Conservation (phyloP, 2,329 filamentous ascomycete genomes). For the Aspergillus pseudonomiae region DNA sequence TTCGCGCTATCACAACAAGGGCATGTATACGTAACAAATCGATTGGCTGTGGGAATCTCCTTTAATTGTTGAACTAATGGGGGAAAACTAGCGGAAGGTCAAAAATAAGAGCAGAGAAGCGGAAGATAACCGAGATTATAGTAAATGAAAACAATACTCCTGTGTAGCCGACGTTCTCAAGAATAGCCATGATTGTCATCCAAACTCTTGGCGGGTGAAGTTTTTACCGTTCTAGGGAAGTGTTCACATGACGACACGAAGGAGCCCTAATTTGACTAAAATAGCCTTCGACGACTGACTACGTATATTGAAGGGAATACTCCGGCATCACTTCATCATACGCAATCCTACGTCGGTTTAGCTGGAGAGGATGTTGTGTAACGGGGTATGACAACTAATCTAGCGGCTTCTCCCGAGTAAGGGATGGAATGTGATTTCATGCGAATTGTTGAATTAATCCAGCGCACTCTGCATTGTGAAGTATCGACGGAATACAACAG, state of each 20-base stretch:
- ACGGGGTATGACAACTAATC: not conserved
- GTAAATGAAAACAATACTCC: not conserved
- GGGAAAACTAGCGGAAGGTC: not conserved
- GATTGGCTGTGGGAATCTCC: not conserved
- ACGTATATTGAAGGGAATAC: not conserved
- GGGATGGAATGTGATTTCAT: not conserved
- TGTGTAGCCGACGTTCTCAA: not conserved
- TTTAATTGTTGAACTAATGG: not conserved
- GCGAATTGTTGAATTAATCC: not conserved
- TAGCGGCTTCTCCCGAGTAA: not conserved
- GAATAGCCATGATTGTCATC: not conserved
- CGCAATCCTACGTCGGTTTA: not conserved
- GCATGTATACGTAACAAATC: not conserved
- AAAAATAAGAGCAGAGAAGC: not conserved
- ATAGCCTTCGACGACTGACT: not conserved
- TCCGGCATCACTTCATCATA: not conserved
- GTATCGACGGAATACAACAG: not conserved
- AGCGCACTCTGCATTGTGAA: not conserved
- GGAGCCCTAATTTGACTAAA: not conserved
- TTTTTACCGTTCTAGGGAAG: conserved; percentile 6
- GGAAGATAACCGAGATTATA: not conserved
- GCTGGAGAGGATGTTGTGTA: not conserved
- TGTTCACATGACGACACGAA: not conserved
- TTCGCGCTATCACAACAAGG: no score
- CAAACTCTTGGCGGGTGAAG: not conserved